phyloP scores from a whole-genome alignment of 164 flowering plant species.

The Malania oleifera region DNA sequence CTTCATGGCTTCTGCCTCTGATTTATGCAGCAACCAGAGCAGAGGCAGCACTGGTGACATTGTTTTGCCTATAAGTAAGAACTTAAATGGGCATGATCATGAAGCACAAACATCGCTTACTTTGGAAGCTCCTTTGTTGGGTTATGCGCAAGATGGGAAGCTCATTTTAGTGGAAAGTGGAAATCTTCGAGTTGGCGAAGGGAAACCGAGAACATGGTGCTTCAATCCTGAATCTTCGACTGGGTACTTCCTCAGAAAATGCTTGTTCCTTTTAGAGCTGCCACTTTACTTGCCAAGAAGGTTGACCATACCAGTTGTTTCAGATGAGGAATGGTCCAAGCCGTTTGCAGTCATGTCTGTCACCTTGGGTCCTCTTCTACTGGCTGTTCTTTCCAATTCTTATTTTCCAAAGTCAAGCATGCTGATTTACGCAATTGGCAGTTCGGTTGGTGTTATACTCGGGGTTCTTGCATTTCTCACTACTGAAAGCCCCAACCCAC shows the following conservation, averaged over 20 bases:
- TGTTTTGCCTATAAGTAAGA: neutral
- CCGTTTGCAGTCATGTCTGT: slow-evolving; percentile 30
- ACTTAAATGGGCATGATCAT: neutral
- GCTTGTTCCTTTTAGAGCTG: slow-evolving; percentile 22
- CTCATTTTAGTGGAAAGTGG: neutral
- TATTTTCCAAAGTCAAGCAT: neutral
- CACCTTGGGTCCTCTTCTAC: slow-evolving; percentile 29
- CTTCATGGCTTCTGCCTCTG: neutral
- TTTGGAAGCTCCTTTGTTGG: neutral
- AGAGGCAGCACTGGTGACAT: neutral
- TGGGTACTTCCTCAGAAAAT: slow-evolving; percentile 1
- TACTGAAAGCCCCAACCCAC: slow-evolving; percentile 28
- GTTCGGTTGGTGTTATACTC: slow-evolving; percentile 10
- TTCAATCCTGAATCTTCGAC: slow-evolving; percentile 3
- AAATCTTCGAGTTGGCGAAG: neutral
- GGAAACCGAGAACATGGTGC: slow-evolving; percentile 5
- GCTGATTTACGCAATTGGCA: slow-evolving; percentile 14
- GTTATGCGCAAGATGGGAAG: neutral
- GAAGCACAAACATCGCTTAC: neutral
- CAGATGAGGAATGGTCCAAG: slow-evolving; percentile 38
- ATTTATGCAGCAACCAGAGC: neutral
- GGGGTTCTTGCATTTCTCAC: slow-evolving; percentile 25
- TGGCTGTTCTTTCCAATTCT: slow-evolving; percentile 19
- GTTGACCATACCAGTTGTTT: slow-evolving; percentile 34
- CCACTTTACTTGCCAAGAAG: slow-evolving; percentile 37